Base-by-base conservation (phyloP, 345 rosid species). In the Passiflora organensis region DNA sequence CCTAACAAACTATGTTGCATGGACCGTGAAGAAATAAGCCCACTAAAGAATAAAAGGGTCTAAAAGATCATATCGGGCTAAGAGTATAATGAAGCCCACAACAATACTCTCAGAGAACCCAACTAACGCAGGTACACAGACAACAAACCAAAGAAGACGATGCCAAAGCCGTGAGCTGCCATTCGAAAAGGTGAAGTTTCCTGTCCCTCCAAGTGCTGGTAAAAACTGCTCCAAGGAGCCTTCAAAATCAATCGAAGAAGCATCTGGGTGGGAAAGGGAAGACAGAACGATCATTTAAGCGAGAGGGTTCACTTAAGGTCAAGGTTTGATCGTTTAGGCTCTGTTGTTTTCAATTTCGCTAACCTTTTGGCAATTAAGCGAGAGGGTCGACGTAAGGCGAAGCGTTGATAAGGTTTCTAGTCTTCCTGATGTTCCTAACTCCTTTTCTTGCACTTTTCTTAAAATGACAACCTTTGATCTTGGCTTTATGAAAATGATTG, bases 401-500 rank as follows among this genome's bases (percentile, higher is more conserved):
- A n/a, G n/a, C n/a, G n/a, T n/a, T n/a, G n/a, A n/a, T n/a, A n/a
- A n/a, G n/a, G n/a, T n/a, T n/a, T n/a, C n/a, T n/a, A n/a, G n/a
- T n/a, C n/a, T n/a, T n/a, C n/a, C n/a, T n/a, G n/a, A n/a, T n/a
- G n/a, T n/a, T n/a, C n/a, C n/a, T n/a, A n/a, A n/a, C n/a, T n/a
- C n/a, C n/a, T n/a, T n/a, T n/a, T n/a, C n/a, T n/a, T n/a, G n/a
- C n/a, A n/a, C n/a, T n/a, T n/a, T n/a, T n/a, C n/a, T n/a, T n/a
- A n/a, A n/a, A n/a, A n/a, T n/a, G n/a, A n/a, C n/a, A n/a, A n/a
- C n/a, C n/a, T n/a, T n/a, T n/a, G n/a, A n/a, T n/a, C 45, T 49
- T 56, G 94, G 87, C 16, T 93, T 78, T 73, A 48, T 81, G 66
- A 96, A 89, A 76, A 79, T 86, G 1, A 52, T 70, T 0, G 78